Evolutionary conservation across 2,329 filamentous ascomycete species (phyloP).

Genomic region (Hypoxylon rubiginosum): DNA sequence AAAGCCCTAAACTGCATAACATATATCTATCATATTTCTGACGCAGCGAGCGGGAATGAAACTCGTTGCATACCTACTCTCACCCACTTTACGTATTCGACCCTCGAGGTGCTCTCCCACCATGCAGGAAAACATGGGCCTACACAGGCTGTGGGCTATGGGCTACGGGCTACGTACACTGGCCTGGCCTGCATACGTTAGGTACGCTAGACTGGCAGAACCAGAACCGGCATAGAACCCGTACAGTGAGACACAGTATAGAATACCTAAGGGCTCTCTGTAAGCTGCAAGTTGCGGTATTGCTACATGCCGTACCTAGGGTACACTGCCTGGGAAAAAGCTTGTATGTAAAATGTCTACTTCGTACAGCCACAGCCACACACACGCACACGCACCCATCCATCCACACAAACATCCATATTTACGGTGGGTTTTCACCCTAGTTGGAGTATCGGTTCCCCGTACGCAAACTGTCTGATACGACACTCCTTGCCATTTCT

Average conservation of each 20-base stretch:
- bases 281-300: constrained; percentile 12
- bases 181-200: constrained; percentile 10
- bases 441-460: constrained; percentile 18
- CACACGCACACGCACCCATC: constrained; percentile 22
- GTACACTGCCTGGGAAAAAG: constrained; percentile 17
- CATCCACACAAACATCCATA: constrained; percentile 33
- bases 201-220: constrained; percentile 32
- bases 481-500: constrained; percentile 27
- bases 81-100: constrained; percentile 4
- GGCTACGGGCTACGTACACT: constrained; percentile 13
- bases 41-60: constrained; percentile 30
- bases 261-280: constrained; percentile 15
- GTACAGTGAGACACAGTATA: constrained; percentile 38
- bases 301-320: constrained; percentile 27
- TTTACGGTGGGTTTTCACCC: constrained; percentile 27
- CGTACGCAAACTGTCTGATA: constrained; percentile 27
- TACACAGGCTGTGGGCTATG: neutral
- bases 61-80: constrained; percentile 35
- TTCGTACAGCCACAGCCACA: constrained; percentile 37
- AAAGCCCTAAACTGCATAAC: constrained; percentile 33
- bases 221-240: constrained; percentile 35
- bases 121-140: constrained; percentile 24
- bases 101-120: constrained; percentile 34
- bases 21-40: constrained; percentile 28
- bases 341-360: constrained; percentile 16